These are phyloP conservation scores for Annulohypoxylon truncatum DNA, from an alignment of 2,329 filamentous ascomycete genomes.

Conservation along the genomic window DNA sequence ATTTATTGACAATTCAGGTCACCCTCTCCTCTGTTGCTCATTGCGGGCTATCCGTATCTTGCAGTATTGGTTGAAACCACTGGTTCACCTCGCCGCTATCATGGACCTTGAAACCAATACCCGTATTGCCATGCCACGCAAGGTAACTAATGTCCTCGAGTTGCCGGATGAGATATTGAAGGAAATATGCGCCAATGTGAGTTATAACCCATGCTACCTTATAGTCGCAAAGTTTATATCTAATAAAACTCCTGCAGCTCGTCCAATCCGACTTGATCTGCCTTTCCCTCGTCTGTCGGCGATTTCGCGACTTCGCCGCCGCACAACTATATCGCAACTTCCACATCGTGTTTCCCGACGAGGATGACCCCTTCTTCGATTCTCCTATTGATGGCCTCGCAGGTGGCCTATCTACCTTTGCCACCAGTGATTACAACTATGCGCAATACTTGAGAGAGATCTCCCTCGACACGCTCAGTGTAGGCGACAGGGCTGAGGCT, in stretches of 20 bases:
- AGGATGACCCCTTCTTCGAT: conserved; percentile 64
- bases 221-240: background rate
- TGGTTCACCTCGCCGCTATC: background rate
- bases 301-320: conserved; percentile 68
- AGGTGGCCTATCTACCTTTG: conserved; percentile 69
- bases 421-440: conserved; percentile 73
- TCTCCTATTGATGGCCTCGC: conserved; percentile 68
- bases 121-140: background rate
- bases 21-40: background rate
- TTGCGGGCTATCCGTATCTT: background rate
- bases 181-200: conserved; percentile 61
- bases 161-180: conserved; percentile 62
- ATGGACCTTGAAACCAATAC: conserved; percentile 9
- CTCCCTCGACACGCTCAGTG: conserved; percentile 65
- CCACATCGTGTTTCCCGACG: conserved; percentile 70
- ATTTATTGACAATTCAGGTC: background rate
- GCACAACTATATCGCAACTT: conserved; percentile 70
- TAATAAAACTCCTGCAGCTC: conserved; percentile 55
- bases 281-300: conserved; percentile 67
- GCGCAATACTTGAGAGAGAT: conserved; percentile 67
- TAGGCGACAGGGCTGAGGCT: conserved; percentile 63
- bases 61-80: background rate
- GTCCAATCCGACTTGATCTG: conserved; percentile 65
- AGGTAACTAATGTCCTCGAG: conserved; percentile 51
- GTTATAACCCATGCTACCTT: conserved; percentile 35